Conservation (phyloP, 202 grass and related monocot species). For the Panicum virgatum region DNA sequence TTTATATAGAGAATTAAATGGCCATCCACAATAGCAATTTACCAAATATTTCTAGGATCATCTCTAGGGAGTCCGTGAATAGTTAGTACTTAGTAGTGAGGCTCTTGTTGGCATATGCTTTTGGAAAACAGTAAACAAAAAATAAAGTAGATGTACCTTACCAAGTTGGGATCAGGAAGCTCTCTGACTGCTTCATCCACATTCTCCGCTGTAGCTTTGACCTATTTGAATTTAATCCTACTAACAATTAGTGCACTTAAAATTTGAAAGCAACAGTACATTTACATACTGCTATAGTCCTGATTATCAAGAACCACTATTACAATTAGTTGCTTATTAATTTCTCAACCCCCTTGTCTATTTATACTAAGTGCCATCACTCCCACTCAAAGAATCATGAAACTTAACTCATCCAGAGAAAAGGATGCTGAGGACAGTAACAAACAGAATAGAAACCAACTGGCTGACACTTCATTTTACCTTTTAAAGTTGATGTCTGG, state of each 20-base stretch:
- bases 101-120: slow-evolving; percentile 1
- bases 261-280: slow-evolving; percentile 16
- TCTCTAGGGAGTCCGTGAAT: background rate
- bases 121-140: slow-evolving; percentile 37
- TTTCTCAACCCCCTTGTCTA: background rate
- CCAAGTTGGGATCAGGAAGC: slow-evolving; percentile 97
- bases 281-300: background rate
- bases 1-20: slow-evolving; percentile 1
- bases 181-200: slow-evolving; percentile 97
- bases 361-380: background rate
- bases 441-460: background rate
- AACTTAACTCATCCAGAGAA: background rate
- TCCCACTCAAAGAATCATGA: background rate
- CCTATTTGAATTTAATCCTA: slow-evolving; percentile 52
- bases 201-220: slow-evolving; percentile 99
- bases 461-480: slow-evolving; percentile 8
- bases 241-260: slow-evolving; percentile 18
- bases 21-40: background rate
- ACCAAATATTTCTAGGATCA: slow-evolving; percentile 1
- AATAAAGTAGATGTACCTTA: slow-evolving; percentile 94
- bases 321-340: background rate
- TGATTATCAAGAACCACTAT: background rate
- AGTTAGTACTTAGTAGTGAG: slow-evolving; percentile 10
- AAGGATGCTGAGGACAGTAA: background rate
- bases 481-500: background rate